A percentile compares a stretch with the other conserved stretches of the same genome.
Conservation (phyloP, 208 protist genomes). For the Leishmania major region DNA sequence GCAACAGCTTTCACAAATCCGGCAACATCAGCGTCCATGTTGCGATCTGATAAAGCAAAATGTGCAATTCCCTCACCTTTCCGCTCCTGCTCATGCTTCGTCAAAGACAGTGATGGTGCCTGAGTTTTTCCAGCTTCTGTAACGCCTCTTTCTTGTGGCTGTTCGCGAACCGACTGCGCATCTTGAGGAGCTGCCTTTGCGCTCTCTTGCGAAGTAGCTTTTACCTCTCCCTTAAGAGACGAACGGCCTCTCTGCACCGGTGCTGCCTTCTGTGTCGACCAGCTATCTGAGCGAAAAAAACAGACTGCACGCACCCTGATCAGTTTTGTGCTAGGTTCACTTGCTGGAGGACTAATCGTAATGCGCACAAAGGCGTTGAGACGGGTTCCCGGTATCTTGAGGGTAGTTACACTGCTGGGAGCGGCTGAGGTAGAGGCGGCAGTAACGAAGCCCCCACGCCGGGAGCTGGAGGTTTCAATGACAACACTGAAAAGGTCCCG, state of each 20-base stretch:
- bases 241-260: neutral
- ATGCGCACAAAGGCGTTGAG: conserved; percentile 14
- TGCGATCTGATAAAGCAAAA: neutral
- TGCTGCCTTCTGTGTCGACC: neutral
- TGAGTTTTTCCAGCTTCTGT: neutral
- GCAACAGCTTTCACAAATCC: conserved; percentile 2
- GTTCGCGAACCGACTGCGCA: neutral
- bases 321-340: neutral
- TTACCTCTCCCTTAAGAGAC: conserved; percentile 9
- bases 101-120: neutral
- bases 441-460: conserved; percentile 6
- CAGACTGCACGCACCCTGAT: conserved; percentile 20
- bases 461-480: conserved; percentile 18
- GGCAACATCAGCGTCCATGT: neutral
- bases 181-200: neutral
- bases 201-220: neutral
- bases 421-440: neutral
- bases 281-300: conserved; percentile 11
- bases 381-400: conserved; percentile 8
- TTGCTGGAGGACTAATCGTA: neutral
- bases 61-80: neutral
- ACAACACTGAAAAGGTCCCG: neutral
- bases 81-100: neutral
- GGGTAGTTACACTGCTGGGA: neutral
- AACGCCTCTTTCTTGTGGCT: neutral